Evolutionary conservation across 805 yeast genomes (phyloP).

Genomic region (Cyberlindnera americana): DNA sequence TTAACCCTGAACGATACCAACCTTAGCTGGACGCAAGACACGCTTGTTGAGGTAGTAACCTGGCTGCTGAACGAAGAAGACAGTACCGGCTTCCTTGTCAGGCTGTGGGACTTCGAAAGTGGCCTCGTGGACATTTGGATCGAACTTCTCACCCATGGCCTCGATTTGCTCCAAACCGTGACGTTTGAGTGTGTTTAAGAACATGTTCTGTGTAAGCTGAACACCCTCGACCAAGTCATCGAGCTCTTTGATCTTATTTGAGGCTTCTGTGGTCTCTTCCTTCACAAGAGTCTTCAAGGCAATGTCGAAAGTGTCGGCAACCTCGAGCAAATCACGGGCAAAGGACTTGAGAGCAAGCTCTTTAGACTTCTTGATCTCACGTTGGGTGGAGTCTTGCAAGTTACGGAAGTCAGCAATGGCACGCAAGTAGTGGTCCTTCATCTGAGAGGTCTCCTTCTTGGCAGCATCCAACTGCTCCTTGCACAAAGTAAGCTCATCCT

Average conservation of each 20-base stretch:
- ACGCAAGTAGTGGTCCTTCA: constrained; percentile 27
- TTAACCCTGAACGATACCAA: constrained; percentile 45
- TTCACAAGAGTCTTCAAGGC: constrained; percentile 26
- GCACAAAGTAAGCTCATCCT: constrained; percentile 22
- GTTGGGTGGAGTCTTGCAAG: constrained; percentile 29
- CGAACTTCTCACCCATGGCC: constrained; percentile 46
- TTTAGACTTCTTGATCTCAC: constrained; percentile 29
- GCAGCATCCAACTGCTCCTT: constrained; percentile 21
- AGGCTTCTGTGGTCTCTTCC: constrained; percentile 25
- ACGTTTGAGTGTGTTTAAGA: constrained; percentile 45
- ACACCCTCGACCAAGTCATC: constrained; percentile 50
- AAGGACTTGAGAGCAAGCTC: constrained; percentile 29
- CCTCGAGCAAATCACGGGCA: constrained; percentile 29
- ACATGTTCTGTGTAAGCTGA: constrained; percentile 45
- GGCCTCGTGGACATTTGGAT: constrained; percentile 53
- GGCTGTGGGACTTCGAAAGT: constrained; percentile 51
- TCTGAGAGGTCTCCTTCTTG: constrained; percentile 26
- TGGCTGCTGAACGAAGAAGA: constrained; percentile 50
- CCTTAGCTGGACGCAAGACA: constrained; percentile 56
- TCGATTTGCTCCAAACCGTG: constrained; percentile 49
- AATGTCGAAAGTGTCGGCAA: constrained; percentile 29
- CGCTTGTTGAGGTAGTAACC: constrained; percentile 50
- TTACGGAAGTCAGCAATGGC: constrained; percentile 31
- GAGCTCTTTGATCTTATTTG: constrained; percentile 35
- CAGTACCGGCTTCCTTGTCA: constrained; percentile 51